Base-by-base conservation (phyloP, 1,284 basidiomycete species). In the Pseudozyma pruni region DNA sequence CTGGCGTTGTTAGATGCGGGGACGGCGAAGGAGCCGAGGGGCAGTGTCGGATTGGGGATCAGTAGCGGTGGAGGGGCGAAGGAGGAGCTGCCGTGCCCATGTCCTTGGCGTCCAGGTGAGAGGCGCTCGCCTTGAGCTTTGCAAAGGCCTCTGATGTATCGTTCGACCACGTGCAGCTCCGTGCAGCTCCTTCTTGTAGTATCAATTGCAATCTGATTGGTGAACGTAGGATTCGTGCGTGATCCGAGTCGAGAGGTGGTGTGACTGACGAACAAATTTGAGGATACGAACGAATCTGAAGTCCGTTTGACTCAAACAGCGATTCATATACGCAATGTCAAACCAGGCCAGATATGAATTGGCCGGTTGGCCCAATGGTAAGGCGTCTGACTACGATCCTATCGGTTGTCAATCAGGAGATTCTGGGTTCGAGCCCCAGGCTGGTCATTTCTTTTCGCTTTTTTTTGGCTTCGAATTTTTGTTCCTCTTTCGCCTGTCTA, bases 331-430 rank as follows among this genome's bases (percentile, higher is more conserved):
- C 31, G 25, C 41, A 29, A 42, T 42, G 3, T 6, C 0, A 19
- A 9, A 16, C 1, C 5, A 5, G 11, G 4, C 14, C 5, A 31
- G 14, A 19, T 11, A 27, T 19, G n/a, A 23, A 50, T 37, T 50
- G 69, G 69, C 69, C 62, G 69, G 69, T 72, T 72, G 69, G 69
- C 69, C 69, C 69, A 72, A 72, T 72, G 69, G 69, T 72, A 72
- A 72, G 69, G 69, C 69, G 69, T 72, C 69, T 72, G 69, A 72
- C 69, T 72, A 72, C 69, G 69, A 72, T 10, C 17, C 6, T 10
- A 5, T 19, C 37, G 19, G 4, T 16, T n/a, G 39, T 25, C 31
- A 60, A 71, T 71, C 68, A 71, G 68, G 68, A 72, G 68, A 72
- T 71, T 71, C 68, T 66, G 61, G 61, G 68, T 71, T 71, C 61